phyloP scores from a whole-genome alignment of 1,139 yeast species.

The Candida buenavistaensis region DNA sequence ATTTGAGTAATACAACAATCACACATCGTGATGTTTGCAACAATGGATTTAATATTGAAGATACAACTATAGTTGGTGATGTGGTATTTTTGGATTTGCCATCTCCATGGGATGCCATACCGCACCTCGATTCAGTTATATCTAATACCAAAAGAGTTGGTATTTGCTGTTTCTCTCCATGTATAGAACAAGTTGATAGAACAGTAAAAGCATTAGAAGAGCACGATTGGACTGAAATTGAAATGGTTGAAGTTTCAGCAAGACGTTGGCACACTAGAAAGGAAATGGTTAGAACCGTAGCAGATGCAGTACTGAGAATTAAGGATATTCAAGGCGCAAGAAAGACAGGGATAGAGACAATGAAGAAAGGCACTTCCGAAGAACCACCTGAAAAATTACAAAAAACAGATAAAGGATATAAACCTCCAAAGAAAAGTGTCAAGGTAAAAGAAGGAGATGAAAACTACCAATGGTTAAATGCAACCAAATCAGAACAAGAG shows the following conservation, averaged over 20 bases:
- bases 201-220: slow-evolving; percentile 73
- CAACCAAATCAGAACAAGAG: slow-evolving; percentile 79
- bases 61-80: slow-evolving; percentile 51
- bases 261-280: slow-evolving; percentile 89
- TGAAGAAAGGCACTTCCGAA: slow-evolving; percentile 32
- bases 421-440: slow-evolving; percentile 87
- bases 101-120: slow-evolving; percentile 96
- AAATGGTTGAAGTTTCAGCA: slow-evolving; percentile 90
- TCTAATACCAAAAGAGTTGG: slow-evolving; percentile 56
- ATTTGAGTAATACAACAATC: slow-evolving; percentile 53
- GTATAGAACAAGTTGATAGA: slow-evolving; percentile 93
- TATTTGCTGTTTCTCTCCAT: slow-evolving; percentile 94
- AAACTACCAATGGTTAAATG: slow-evolving; percentile 75
- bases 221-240: slow-evolving; percentile 84
- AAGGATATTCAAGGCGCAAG: slow-evolving; percentile 79
- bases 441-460: slow-evolving; percentile 87
- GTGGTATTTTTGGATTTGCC: slow-evolving; percentile 90
- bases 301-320: slow-evolving; percentile 78
- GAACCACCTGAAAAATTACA: slow-evolving; percentile 19
- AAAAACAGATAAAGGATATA: slow-evolving; percentile 59
- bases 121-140: slow-evolving; percentile 64
- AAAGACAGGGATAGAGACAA: slow-evolving; percentile 66
- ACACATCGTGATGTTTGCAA: slow-evolving; percentile 94
- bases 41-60: slow-evolving; percentile 68
- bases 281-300: slow-evolving; percentile 78